Evolutionary conservation across 495 filamentous ascomycete genomes (phyloP).

Genomic region (Staphylotrichum tortipilum): DNA sequence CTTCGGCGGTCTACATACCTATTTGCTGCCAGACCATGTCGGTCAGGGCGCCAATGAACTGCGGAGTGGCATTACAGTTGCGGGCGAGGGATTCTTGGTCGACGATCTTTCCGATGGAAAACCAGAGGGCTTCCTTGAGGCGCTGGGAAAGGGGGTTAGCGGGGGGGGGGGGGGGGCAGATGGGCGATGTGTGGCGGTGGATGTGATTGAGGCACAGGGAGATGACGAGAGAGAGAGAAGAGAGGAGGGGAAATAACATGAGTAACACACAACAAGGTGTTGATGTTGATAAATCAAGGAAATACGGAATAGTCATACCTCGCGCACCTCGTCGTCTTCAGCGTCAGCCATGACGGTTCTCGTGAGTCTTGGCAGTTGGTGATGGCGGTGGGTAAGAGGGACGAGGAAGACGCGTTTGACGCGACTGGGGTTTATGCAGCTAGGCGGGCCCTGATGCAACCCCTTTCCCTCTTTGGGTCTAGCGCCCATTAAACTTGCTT

Average conservation of each 20-base stretch:
- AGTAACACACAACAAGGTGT: background rate
- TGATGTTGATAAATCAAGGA: background rate
- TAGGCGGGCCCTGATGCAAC: background rate
- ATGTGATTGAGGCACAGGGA: background rate
- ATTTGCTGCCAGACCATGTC: conserved; percentile 90
- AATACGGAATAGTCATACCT: conserved; percentile 10
- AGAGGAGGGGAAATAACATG: no score
- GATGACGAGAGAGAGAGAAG: background rate
- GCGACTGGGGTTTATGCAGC: conserved; percentile 2
- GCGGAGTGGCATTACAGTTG: conserved; percentile 80
- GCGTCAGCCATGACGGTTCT: conserved; percentile 18
- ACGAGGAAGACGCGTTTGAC: conserved; percentile 4
- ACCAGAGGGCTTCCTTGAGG: conserved; percentile 92
- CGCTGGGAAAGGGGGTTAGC: conserved; percentile 43
- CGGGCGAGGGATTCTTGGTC: conserved; percentile 73
- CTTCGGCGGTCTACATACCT: conserved; percentile 49
- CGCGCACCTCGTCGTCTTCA: conserved; percentile 25
- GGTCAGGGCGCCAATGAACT: conserved; percentile 88
- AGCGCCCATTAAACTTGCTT: background rate
- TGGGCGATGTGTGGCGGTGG: no score
- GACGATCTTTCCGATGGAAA: conserved; percentile 77
- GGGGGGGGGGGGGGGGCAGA: no score
- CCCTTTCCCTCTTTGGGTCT: background rate
- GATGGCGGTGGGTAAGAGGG: background rate
- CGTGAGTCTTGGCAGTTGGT: conserved; percentile 5